phyloP scores from a whole-genome alignment of 2,329 filamentous ascomycete species.

The Sclerotinia glacialis region DNA sequence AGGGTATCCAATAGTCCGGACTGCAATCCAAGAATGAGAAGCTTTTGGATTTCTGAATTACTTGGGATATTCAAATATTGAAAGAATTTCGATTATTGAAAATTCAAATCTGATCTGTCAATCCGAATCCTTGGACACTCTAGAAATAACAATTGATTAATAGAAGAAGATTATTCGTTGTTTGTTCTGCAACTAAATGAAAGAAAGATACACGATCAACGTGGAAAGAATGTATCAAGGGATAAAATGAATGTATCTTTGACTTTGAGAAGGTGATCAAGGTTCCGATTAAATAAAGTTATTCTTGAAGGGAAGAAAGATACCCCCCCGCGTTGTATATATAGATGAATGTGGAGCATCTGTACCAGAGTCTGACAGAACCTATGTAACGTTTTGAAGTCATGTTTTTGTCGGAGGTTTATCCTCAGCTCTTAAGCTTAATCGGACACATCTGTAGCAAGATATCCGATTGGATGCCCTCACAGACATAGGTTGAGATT shows the following conservation, averaged over 20 bases:
- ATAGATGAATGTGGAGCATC: neutral
- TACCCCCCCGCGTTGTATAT: neutral
- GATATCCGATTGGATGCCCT: neutral
- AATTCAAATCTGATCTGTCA: no score
- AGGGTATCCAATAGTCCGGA: no score
- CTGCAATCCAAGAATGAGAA: no score
- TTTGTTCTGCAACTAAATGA: neutral
- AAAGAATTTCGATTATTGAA: no score
- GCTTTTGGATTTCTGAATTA: no score
- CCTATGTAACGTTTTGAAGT: neutral
- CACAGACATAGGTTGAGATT: neutral
- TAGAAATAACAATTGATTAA: neutral
- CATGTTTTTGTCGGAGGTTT: neutral
- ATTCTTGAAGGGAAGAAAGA: neutral
- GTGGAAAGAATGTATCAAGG: neutral
- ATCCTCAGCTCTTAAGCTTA: neutral
- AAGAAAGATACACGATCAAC: conserved; percentile 14
- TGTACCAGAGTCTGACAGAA: neutral
- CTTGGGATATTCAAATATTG: no score
- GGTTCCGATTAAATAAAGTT: neutral
- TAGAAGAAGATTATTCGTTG: neutral
- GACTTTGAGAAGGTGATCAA: neutral
- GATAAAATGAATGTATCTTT: conserved; percentile 7
- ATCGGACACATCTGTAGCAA: neutral
- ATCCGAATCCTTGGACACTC: no score